These are phyloP conservation scores for Pilobolus umbonatus DNA, from an alignment of 192 early-diverging fungal species.

Conservation along the genomic window DNA sequence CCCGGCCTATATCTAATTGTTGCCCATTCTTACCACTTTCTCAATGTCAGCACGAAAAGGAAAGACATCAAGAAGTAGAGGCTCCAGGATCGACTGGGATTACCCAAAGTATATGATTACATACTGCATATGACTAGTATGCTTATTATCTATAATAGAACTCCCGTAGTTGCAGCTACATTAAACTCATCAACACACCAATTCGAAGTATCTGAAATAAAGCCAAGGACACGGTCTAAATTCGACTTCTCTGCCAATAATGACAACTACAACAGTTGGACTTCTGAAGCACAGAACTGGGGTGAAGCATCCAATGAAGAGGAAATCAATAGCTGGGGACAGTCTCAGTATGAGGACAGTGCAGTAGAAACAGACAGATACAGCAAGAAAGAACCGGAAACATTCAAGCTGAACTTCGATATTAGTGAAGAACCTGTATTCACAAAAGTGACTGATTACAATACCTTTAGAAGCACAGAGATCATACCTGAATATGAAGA, in stretches of 20 bases:
- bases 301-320: too few relatives aligned
- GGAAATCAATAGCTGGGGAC: constrained; percentile 12
- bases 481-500: constrained; percentile 22
- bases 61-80: too few relatives aligned
- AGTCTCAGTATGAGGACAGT: background rate
- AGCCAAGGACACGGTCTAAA: background rate
- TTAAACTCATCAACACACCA: constrained; percentile 8
- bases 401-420: constrained; percentile 15
- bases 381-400: background rate
- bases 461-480: constrained; percentile 14
- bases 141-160: background rate
- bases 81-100: background rate
- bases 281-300: background rate
- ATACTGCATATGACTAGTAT: background rate
- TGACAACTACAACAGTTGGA: background rate
- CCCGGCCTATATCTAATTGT: too few relatives aligned
- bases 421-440: constrained; percentile 18
- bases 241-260: constrained; percentile 14
- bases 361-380: background rate
- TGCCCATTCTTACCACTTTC: too few relatives aligned
- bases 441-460: constrained; percentile 11
- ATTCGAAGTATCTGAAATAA: constrained; percentile 7
- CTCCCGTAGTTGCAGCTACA: constrained; percentile 11
- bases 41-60: too few relatives aligned
- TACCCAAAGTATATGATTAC: background rate